phyloP scores from a whole-genome alignment of 768 basidiomycete species.

The Mycena vulgaris region DNA sequence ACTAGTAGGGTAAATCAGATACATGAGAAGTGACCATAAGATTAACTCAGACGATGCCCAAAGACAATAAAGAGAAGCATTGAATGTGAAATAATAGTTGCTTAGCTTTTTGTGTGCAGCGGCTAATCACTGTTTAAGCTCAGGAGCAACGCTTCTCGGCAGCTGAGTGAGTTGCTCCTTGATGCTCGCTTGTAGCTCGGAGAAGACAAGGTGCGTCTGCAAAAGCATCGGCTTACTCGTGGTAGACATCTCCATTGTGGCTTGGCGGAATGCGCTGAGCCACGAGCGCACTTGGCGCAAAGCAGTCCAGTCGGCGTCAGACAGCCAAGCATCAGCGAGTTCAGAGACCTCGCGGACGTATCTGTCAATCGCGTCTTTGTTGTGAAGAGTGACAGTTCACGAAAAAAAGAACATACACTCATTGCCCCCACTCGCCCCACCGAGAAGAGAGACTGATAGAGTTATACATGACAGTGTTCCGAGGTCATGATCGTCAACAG shows the following conservation, averaged over 20 bases:
- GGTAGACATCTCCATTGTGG: conserved; percentile 37
- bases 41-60: conserved; percentile 24
- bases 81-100: conserved; percentile 39
- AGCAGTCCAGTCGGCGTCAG: conserved; percentile 20
- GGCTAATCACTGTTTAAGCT: conserved; percentile 22
- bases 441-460: background rate
- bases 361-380: background rate
- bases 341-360: conserved; percentile 5
- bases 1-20: too few relatives aligned
- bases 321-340: background rate
- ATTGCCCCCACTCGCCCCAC: background rate
- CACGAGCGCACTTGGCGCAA: conserved; percentile 16
- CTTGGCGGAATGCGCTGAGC: conserved; percentile 22
- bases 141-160: conserved; percentile 13
- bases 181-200: conserved; percentile 26
- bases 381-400: too few relatives aligned
- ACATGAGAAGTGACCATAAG: background rate
- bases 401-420: background rate
- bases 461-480: background rate
- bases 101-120: conserved; percentile 39
- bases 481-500: background rate
- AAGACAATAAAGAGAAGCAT: conserved; percentile 36
- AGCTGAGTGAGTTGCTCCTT: conserved; percentile 18
- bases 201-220: conserved; percentile 36
- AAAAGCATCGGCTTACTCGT: conserved; percentile 38